These are phyloP conservation scores for Keqinozyma sinolaborantium DNA, from an alignment of 1,139 yeast genomes.

Conservation along the genomic window DNA sequence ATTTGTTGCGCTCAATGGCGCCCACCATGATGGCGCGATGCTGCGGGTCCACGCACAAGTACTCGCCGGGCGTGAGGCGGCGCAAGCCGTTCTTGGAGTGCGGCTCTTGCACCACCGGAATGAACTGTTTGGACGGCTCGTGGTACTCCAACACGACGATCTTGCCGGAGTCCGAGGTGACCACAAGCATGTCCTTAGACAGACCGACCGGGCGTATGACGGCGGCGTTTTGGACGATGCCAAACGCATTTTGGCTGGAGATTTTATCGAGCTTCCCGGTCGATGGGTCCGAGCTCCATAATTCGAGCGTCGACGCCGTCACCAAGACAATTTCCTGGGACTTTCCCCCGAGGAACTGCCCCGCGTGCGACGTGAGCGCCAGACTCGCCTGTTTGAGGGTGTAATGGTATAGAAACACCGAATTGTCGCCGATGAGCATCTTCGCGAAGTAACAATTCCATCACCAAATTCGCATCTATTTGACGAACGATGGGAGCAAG, in stretches of 20 bases:
- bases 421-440: conserved; percentile 18
- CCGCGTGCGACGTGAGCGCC: conserved; percentile 53
- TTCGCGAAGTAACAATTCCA: conserved; percentile 1
- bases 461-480: conserved; percentile 1
- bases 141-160: conserved; percentile 55
- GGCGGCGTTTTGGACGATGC: conserved; percentile 53
- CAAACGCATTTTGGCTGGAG: conserved; percentile 50
- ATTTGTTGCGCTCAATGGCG: conserved; percentile 70
- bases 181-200: conserved; percentile 53
- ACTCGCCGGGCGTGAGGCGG: conserved; percentile 73
- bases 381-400: conserved; percentile 60
- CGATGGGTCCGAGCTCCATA: conserved; percentile 49
- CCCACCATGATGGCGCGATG: conserved; percentile 69
- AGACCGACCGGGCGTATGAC: conserved; percentile 52
- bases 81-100: conserved; percentile 74
- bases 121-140: conserved; percentile 33
- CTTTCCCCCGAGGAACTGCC: conserved; percentile 61
- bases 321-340: conserved; percentile 67
- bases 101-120: conserved; percentile 58
- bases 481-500: conserved; percentile 13
- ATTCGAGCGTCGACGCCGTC: conserved; percentile 49
- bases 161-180: conserved; percentile 82
- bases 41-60: conserved; percentile 68
- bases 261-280: conserved; percentile 49
- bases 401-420: conserved; percentile 61